Evolutionary conservation across 192 early-diverging fungal species (phyloP), one percentile per base, ranked within the genome.

Genomic region (Backusella sp.): DNA sequence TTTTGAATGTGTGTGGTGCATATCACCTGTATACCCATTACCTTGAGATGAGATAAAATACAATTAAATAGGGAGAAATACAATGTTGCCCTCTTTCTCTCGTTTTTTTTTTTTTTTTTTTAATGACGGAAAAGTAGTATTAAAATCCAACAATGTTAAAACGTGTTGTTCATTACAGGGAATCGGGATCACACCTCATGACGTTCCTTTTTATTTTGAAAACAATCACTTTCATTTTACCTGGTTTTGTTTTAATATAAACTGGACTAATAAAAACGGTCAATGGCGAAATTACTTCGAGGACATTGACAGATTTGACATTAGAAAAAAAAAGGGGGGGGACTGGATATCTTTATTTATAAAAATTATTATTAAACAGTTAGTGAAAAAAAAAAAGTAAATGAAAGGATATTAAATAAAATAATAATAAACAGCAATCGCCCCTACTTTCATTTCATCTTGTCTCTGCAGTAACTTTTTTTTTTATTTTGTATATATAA

Each of bases 241-340:
- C 46, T 49, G 46, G 46, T 49, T 74, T 36, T 62, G 17, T 59
- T 66, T 26, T 44, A 41, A 42, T 28, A 36, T 1, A 0, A 37
- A 42, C 23, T 14, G 32, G 23, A 36, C 19, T 11, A 26, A 26
- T 28, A 14, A 39, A 41, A 37, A 35, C 23, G 41, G 36, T 39
- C 21, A 15, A 36, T 39, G 44, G 42, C 32, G 67, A 59, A 46
- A 34, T 44, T 23, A 35, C 74, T 66, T 74, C 72, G 15, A 79
- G 73, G 36, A 67, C 67, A 52, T 70, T 79, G 66, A 74, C 77
- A 67, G 77, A 70, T 73, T 66, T 79, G 23, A 79, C 77, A 52
- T 68, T 79, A 49, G 66, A 53, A 68, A 79, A 52, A 39, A 68
- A 79, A 74, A 49, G 56, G 49, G 15, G 62, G 49, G n/a, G n/a